Evolutionary conservation across 2,329 filamentous ascomycete species (phyloP), one percentile per base, ranked within the genome.

Genomic region (Bretziella fagacearum): DNA sequence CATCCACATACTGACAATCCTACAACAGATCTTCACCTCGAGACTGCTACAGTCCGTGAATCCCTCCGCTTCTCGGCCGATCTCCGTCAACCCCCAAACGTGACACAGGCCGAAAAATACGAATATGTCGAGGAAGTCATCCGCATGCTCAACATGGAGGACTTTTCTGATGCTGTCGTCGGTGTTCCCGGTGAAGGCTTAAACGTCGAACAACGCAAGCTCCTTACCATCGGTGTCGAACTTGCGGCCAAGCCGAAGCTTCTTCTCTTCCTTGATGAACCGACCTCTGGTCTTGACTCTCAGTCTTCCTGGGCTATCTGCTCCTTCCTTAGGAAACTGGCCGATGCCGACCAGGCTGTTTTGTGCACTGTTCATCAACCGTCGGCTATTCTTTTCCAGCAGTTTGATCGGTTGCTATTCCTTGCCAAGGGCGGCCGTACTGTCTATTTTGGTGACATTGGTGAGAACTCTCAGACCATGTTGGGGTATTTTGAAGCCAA

Each of bases 371-470:
- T 74, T 11, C 71, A 74, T 54, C 71, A 74, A 52, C 71, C 71
- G 0, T 67, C 63, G 4, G 68, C 69, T 0, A 64, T 70, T 35
- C 58, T 74, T 3, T 74, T 74, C 55, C 63, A 68, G 50, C 60
- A 65, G 36, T 73, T 81, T 46, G 77, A 81, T 51, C 69, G 70
- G 1, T 62, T 81, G 2, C 62, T 81, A 0, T 77, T 82, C 59
- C 66, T 82, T 2, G 74, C 75, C 6, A 69, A 65, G 48, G 78
- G 78, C 30, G 79, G 78, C 1, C 74, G 68, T 56, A 81, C 76
- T 0, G 75, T 81, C 1, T 83, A 83, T 55, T 81, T 81, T 58
- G 79, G 78, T 6, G 66, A 79, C 2, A 74, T 82, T 33, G 79
- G 79, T 0, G 55, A 69, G 0, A 69, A 77, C 52, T 78, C 75